Conservation (phyloP, 2,329 filamentous ascomycete species). For the Clonostachys solani region DNA sequence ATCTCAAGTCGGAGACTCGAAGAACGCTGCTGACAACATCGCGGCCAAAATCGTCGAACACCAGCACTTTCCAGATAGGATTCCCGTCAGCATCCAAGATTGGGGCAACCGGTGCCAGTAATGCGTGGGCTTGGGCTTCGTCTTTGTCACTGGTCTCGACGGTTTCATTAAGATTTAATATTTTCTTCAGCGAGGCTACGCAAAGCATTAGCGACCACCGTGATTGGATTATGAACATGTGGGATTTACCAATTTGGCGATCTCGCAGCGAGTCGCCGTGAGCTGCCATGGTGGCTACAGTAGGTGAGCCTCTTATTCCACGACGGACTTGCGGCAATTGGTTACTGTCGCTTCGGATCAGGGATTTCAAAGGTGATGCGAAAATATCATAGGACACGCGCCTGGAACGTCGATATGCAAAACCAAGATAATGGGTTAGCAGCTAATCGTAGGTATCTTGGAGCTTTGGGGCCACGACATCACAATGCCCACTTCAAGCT, state of each 20-base stretch:
- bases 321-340: no score
- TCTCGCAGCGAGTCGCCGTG: conserved; percentile 42
- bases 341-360: no score
- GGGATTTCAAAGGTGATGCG: no score
- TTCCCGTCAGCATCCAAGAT: conserved; percentile 84
- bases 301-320: no score
- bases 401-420: no score
- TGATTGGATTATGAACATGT: no score
- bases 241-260: conserved; percentile 40
- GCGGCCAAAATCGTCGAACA: conserved; percentile 86
- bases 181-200: conserved; percentile 85
- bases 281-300: conserved; percentile 32
- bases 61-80: conserved; percentile 95
- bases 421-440: no score
- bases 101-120: conserved; percentile 66
- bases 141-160: conserved; percentile 54
- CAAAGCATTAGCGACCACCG: neutral
- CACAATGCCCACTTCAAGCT: no score
- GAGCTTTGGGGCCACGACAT: no score
- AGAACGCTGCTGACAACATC: conserved; percentile 97
- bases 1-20: conserved; percentile 85
- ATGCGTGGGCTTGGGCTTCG: conserved; percentile 59
- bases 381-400: no score
- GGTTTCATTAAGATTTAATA: conserved; percentile 89
- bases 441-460: no score